Evolutionary conservation across 2,329 filamentous ascomycete species (phyloP), one percentile per base, ranked within the genome.

Genomic region (Fusarium sp.): DNA sequence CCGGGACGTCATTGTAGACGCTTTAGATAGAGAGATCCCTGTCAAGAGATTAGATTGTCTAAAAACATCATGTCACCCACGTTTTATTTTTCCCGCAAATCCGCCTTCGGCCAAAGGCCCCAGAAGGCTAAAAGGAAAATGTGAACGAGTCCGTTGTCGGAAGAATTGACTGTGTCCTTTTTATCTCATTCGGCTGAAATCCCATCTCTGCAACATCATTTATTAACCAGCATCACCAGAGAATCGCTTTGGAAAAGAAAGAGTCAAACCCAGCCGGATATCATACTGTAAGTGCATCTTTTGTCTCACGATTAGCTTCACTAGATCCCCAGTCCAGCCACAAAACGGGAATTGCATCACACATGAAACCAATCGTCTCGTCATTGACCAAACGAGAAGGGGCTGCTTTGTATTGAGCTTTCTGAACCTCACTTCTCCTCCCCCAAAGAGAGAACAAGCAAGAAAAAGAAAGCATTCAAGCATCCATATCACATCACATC

Each of bases 71-170:
- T 61, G 56, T 58, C 62, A 65, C 62, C 62, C 62, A 65, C 54
- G 32, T 43, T 43, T 47, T 53, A 53, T 65, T 58, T 19, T 62
- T 62, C 46, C 58, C 48, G 48, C 61, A 52, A 34, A 35, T 60
- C 63, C 63, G 63, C 64, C 63, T 65, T 65, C 63, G 63, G 60
- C 53, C 13, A 46, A 15, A 38, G 29, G 53, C 58, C 58, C 47
- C 45, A 63, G 49, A 57, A 64, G 62, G 58, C 62, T 63, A 64
- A 63, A 65, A 58, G 52, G 59, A 64, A 64, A 64, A 65, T 19
- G 58, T 36, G 53, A 64, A 39, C 19, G 50, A 64, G 65, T 66
- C 65, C 67, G 67, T 70, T 70, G 67, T 70, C 67, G 67, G 67
- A 58, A 47, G 46, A 58, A 58, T 58, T 35, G 45, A 48, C 22